These are phyloP conservation scores for Leccinum uliginosum DNA, from an alignment of 768 basidiomycete genomes.

Conservation along the genomic window DNA sequence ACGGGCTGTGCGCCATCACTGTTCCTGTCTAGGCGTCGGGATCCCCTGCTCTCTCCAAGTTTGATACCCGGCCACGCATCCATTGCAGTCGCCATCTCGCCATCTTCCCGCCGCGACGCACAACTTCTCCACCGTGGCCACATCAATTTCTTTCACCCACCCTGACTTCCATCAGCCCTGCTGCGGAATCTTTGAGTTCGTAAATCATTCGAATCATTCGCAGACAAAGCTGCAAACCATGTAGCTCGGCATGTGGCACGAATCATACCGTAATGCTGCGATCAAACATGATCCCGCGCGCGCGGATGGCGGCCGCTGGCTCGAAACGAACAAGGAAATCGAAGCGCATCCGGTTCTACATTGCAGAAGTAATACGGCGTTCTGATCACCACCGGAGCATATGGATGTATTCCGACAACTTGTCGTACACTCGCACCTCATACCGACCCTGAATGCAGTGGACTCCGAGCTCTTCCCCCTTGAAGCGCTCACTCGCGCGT, in stretches of 20 bases:
- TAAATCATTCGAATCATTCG: background rate
- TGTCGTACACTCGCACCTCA: background rate
- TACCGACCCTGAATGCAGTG: background rate
- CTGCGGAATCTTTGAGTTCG: background rate
- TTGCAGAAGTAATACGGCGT: background rate
- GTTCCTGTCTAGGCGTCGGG: background rate
- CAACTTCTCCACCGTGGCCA: background rate
- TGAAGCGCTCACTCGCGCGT: background rate
- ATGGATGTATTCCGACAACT: background rate
- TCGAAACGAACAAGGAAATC: background rate
- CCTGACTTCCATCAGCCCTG: background rate
- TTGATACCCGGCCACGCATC: constrained; percentile 4
- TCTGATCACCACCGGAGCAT: background rate
- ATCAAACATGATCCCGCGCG: constrained; percentile 13
- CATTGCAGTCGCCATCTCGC: background rate
- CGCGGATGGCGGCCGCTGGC: constrained; percentile 2
- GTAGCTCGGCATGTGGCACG: background rate
- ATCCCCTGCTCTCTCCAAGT: background rate
- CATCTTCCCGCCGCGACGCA: too few relatives aligned
- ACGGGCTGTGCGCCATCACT: constrained; percentile 13
- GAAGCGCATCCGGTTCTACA: background rate
- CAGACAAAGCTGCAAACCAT: background rate
- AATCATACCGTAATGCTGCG: constrained; percentile 3
- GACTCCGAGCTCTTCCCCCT: background rate
- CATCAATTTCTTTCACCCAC: background rate